Conservation (phyloP, 164 flowering plant genomes). For the Vitis rotundifolia region DNA sequence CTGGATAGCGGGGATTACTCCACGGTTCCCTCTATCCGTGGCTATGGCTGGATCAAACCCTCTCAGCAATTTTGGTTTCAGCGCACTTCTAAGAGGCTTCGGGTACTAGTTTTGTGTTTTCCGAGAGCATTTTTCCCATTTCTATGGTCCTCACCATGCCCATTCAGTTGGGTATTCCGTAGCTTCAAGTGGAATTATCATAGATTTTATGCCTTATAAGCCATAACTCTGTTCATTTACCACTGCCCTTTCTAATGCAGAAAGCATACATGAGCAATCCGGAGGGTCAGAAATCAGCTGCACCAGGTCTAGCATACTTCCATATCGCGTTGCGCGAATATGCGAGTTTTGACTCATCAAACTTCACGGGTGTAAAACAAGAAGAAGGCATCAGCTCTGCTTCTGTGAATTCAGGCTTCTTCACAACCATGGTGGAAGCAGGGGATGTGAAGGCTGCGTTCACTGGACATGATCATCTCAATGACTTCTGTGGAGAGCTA, state of each 20-base stretch:
- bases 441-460: conserved; percentile 92
- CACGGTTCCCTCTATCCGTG: conserved; percentile 61
- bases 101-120: conserved; percentile 35
- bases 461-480: conserved; percentile 86
- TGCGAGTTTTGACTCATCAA: conserved; percentile 61
- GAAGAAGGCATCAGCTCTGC: conserved; percentile 90
- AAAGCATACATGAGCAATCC: conserved; percentile 54
- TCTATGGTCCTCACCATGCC: not conserved
- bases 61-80: conserved; percentile 93
- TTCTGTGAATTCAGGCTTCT: conserved; percentile 89
- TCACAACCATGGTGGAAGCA: conserved; percentile 72
- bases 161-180: too few relatives aligned
- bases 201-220: too few relatives aligned
- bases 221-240: not conserved
- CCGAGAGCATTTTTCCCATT: not conserved
- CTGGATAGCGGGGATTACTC: conserved; percentile 98
- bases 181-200: too few relatives aligned
- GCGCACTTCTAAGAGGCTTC: conserved; percentile 61
- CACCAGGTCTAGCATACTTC: conserved; percentile 86
- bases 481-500: conserved; percentile 90
- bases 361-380: conserved; percentile 76
- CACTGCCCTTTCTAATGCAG: conserved; percentile 37
- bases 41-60: conserved; percentile 93
- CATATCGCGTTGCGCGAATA: conserved; percentile 95
- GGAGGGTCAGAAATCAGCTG: conserved; percentile 50